These are phyloP conservation scores for Mycena floridula DNA, from an alignment of 768 basidiomycete genomes.

Conservation along the genomic window DNA sequence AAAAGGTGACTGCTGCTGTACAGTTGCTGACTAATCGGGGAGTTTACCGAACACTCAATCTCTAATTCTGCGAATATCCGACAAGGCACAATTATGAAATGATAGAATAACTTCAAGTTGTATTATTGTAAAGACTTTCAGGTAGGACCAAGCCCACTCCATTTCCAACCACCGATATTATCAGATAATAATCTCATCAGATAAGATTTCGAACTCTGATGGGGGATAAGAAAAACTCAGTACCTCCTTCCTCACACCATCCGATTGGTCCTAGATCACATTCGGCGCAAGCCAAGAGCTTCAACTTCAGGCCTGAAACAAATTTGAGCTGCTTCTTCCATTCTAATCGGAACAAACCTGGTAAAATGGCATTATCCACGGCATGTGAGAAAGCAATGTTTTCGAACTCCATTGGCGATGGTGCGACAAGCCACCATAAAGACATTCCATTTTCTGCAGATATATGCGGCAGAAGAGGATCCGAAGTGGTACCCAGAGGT, in stretches of 20 bases:
- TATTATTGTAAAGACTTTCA: too few relatives aligned
- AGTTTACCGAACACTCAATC: too few relatives aligned
- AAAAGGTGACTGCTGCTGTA: too few relatives aligned
- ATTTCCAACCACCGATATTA: too few relatives aligned
- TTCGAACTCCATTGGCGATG: slow-evolving; percentile 79
- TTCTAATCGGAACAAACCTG: slow-evolving; percentile 6
- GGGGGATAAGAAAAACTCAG: slow-evolving; percentile 51
- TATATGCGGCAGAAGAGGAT: slow-evolving; percentile 50
- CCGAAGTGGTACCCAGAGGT: slow-evolving; percentile 33
- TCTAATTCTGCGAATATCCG: too few relatives aligned
- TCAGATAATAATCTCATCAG: too few relatives aligned
- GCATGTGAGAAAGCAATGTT: slow-evolving; percentile 77
- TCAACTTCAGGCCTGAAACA: slow-evolving; percentile 27
- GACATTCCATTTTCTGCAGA: slow-evolving; percentile 43
- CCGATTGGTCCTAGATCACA: slow-evolving; percentile 60
- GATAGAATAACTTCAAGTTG: too few relatives aligned
- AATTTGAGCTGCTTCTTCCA: background rate
- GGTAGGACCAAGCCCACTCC: too few relatives aligned
- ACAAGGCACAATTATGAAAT: too few relatives aligned
- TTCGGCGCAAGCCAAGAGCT: slow-evolving; percentile 53
- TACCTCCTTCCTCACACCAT: slow-evolving; percentile 46
- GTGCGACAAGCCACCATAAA: slow-evolving; percentile 74
- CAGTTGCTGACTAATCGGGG: too few relatives aligned
- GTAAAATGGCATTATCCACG: slow-evolving; percentile 28
- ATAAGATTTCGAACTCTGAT: slow-evolving; percentile 42